Evolutionary conservation across 164 flowering plant species (phyloP).

Genomic region (Tetrastigma voinierianum): DNA sequence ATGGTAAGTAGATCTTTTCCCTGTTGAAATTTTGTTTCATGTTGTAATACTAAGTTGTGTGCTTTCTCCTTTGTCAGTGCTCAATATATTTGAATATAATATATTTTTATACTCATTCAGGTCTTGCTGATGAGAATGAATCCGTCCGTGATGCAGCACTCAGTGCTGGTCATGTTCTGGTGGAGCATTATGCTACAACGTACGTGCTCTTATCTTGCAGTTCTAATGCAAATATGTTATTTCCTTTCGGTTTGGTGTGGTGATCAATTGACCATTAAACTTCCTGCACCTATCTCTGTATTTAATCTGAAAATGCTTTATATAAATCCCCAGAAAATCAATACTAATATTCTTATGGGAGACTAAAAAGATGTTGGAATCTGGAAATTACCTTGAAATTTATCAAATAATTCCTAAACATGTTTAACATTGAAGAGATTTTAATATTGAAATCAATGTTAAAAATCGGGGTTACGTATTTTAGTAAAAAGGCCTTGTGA

Average conservation of each 20-base stretch:
- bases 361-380: no score
- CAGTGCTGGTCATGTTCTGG: constrained; percentile 96
- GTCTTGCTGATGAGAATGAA: constrained; percentile 99
- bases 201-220: constrained; percentile 27
- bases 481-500: no score
- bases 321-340: no score
- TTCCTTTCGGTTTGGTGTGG: background rate
- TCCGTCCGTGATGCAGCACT: constrained; percentile 99
- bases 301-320: no score
- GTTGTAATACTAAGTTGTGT: background rate
- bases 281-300: background rate
- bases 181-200: constrained; percentile 99
- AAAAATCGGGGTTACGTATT: no score
- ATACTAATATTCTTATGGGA: no score
- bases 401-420: no score
- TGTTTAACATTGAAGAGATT: no score
- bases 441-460: no score
- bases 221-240: background rate
- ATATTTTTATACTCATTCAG: constrained; percentile 29
- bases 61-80: background rate
- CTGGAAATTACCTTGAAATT: no score
- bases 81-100: background rate
- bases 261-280: background rate
- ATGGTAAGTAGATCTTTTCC: constrained; percentile 48
- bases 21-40: background rate